These are phyloP conservation scores for Chaetoceros tenuissimus DNA, from an alignment of 108 stramenopile species.

Conservation along the genomic window DNA sequence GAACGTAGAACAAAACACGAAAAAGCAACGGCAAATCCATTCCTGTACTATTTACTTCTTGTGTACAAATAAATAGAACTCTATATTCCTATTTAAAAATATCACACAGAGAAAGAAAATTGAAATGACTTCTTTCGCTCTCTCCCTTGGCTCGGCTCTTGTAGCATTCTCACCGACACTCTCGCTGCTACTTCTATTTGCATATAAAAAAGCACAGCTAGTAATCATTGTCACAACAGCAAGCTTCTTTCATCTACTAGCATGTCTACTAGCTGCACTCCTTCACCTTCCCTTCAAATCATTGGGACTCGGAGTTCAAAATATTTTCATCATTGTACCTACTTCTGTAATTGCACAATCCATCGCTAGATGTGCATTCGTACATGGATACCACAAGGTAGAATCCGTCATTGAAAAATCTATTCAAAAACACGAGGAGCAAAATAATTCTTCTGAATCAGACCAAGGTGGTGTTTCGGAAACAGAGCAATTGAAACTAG, in stretches of 20 bases:
- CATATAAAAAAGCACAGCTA: slow-evolving; percentile 65
- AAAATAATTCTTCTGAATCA: not conserved
- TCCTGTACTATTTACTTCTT: no score
- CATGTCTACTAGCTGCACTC: slow-evolving; percentile 34
- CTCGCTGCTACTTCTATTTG: slow-evolving; percentile 53
- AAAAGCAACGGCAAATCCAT: no score
- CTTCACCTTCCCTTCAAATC: slow-evolving; percentile 48
- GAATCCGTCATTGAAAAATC: slow-evolving; percentile 62
- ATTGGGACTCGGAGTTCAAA: slow-evolving; percentile 18
- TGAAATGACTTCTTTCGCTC: slow-evolving; percentile 38
- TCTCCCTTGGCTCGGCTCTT: slow-evolving; percentile 51
- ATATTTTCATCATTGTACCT: slow-evolving; percentile 42
- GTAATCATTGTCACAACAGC: slow-evolving; percentile 59
- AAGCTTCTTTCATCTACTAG: slow-evolving; percentile 62
- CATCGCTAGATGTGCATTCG: slow-evolving; percentile 48
- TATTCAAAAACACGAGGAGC: slow-evolving; percentile 28
- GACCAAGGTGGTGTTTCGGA: slow-evolving; percentile 21
- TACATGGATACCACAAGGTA: slow-evolving; percentile 55
- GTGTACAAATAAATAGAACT: no score
- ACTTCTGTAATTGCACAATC: slow-evolving; percentile 50
- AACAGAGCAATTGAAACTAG: slow-evolving; percentile 53
- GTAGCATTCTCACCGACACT: slow-evolving; percentile 71
- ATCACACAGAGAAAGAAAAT: no score
- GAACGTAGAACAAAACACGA: no score
- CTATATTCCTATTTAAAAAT: no score